Percentiles rank a stretch among this genome's conserved stretches.
phyloP scores from a whole-genome alignment of 306 rosid genomes.

The Cyamopsis tetragonoloba region DNA sequence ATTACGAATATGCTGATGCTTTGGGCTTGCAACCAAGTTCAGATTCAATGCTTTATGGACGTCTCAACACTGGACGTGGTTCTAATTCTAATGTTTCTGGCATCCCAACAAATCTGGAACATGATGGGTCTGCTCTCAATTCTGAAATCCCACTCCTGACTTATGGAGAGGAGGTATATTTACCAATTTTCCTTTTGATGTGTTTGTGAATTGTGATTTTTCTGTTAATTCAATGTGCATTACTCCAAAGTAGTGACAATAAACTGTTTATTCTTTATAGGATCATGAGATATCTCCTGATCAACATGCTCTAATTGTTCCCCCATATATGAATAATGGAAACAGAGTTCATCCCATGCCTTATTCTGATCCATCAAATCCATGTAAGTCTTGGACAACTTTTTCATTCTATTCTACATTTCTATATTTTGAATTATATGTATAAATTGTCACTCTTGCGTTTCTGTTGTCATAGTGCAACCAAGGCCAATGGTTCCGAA shows the following conservation, averaged over 20 bases:
- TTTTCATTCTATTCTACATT: neutral
- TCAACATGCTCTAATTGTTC: slow-evolving; percentile 82
- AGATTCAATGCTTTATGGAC: slow-evolving; percentile 45
- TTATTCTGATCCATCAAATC: slow-evolving; percentile 54
- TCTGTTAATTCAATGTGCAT: neutral
- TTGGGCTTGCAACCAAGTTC: slow-evolving; percentile 37
- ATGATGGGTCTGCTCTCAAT: slow-evolving; percentile 59
- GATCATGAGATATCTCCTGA: slow-evolving; percentile 75
- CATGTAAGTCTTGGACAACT: slow-evolving; percentile 47
- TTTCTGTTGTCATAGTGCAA: slow-evolving; percentile 53
- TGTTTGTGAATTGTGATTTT: neutral
- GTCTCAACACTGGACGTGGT: slow-evolving; percentile 48
- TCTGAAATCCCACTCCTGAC: slow-evolving; percentile 85
- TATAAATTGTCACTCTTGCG: neutral
- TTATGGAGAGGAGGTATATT: slow-evolving; percentile 85
- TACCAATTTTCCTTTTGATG: neutral
- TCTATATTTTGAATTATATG: neutral
- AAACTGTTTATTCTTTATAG: slow-evolving; percentile 26
- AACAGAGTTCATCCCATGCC: slow-evolving; percentile 72
- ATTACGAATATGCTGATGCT: slow-evolving; percentile 49
- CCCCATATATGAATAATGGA: slow-evolving; percentile 66
- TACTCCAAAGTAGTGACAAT: neutral
- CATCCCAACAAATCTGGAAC: slow-evolving; percentile 42
- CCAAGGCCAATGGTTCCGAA: slow-evolving; percentile 94
- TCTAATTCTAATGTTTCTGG: slow-evolving; percentile 46